Evolutionary conservation across 2,329 filamentous ascomycete species (phyloP).

Genomic region (Myriosclerotinia curreyana): DNA sequence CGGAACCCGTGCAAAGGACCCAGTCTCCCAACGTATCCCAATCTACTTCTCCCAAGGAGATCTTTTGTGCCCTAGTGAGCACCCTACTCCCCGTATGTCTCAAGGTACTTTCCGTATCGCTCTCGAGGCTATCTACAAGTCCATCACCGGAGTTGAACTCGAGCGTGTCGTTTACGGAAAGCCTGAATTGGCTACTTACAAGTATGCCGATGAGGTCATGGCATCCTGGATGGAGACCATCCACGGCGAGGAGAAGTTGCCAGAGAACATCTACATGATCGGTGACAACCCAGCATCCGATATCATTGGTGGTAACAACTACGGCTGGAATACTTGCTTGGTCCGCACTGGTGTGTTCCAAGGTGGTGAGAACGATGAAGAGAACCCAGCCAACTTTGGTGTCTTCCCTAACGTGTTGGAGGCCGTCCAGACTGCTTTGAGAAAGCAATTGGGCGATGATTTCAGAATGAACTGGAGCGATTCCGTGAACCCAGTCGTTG

Average conservation of each 20-base stretch:
- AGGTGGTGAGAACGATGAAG: constrained; percentile 69
- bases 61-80: constrained; percentile 61
- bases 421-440: constrained; percentile 64
- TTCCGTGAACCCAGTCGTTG: constrained; percentile 64
- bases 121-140: constrained; percentile 70
- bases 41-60: constrained; percentile 71
- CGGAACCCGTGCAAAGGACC: constrained; percentile 63
- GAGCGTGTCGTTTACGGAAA: constrained; percentile 76
- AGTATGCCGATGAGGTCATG: constrained; percentile 72
- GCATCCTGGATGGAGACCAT: constrained; percentile 72
- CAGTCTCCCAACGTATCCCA: constrained; percentile 63
- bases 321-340: constrained; percentile 77
- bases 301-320: constrained; percentile 75
- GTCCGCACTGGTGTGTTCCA: constrained; percentile 66
- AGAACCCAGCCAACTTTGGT: constrained; percentile 75
- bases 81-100: constrained; percentile 66
- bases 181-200: constrained; percentile 72
- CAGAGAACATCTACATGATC: constrained; percentile 70
- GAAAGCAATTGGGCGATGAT: constrained; percentile 68
- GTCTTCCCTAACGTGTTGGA: constrained; percentile 72
- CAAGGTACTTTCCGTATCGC: constrained; percentile 74
- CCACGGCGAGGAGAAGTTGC: constrained; percentile 54
- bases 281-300: constrained; percentile 73
- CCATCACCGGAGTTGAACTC: constrained; percentile 65
- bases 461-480: constrained; percentile 73